Percentiles rank a stretch among this genome's conserved stretches.
phyloP scores from a whole-genome alignment of 805 yeast genomes.

The Saturnispora mendoncae region DNA sequence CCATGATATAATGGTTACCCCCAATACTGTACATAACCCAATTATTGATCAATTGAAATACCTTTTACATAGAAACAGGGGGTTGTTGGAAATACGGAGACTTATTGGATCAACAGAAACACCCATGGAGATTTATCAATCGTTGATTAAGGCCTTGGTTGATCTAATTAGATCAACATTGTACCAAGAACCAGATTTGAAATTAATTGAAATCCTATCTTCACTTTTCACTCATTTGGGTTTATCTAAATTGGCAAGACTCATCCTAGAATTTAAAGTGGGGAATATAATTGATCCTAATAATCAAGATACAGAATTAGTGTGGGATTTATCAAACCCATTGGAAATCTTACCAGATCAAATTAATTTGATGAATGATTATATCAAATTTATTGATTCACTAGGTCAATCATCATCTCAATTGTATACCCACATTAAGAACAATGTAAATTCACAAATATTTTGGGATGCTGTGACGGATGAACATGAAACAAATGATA shows the following conservation, averaged over 20 bases:
- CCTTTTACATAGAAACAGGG: constrained; percentile 73
- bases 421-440: constrained; percentile 9
- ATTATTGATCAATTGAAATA: constrained; percentile 67
- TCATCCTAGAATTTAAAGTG: constrained; percentile 50
- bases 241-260: constrained; percentile 41
- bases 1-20: constrained; percentile 53
- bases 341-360: constrained; percentile 27
- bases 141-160: constrained; percentile 31
- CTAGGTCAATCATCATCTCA: constrained; percentile 15
- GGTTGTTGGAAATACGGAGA: constrained; percentile 49
- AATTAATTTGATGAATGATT: constrained; percentile 16
- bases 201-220: constrained; percentile 40
- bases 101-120: neutral
- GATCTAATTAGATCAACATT: constrained; percentile 58
- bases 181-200: constrained; percentile 59
- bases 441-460: constrained; percentile 5
- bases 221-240: constrained; percentile 44
- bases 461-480: constrained; percentile 2
- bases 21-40: constrained; percentile 40
- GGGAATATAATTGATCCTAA: constrained; percentile 30
- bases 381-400: constrained; percentile 16
- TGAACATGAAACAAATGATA: neutral
- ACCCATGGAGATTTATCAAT: constrained; percentile 12
- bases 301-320: constrained; percentile 17
- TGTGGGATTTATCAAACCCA: constrained; percentile 18